Percentiles rank a stretch among this genome's conserved stretches.
Conservation (phyloP, 805 yeast species). For the Starmerella lactis-condensi region DNA sequence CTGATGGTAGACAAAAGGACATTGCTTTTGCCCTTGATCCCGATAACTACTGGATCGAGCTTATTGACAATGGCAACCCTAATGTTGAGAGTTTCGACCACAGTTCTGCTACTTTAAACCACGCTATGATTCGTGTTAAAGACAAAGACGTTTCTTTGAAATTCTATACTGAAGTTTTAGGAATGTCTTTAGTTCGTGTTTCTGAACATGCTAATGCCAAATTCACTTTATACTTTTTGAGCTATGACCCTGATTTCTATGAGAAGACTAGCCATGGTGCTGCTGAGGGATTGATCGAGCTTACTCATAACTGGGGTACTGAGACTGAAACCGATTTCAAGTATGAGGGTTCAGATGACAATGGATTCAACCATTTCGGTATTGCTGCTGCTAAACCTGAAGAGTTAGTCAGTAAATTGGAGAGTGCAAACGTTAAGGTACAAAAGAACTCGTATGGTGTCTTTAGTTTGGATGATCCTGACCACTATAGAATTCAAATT, state of each 20-base stretch:
- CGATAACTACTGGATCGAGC: conserved; percentile 91
- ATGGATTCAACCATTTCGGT: conserved; percentile 75
- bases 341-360: conserved; percentile 68
- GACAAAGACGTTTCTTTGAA: conserved; percentile 60
- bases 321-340: conserved; percentile 55
- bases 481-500: conserved; percentile 70
- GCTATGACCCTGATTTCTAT: conserved; percentile 35
- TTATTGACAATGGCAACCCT: conserved; percentile 36
- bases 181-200: conserved; percentile 52
- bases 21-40: conserved; percentile 94
- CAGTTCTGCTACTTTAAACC: conserved; percentile 47
- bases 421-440: conserved; percentile 31
- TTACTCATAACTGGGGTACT: conserved; percentile 93
- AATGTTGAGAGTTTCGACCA: conserved; percentile 9
- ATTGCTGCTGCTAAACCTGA: conserved; percentile 46
- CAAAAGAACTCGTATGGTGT: conserved; percentile 27
- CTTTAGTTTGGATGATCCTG: conserved; percentile 63
- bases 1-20: conserved; percentile 81
- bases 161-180: conserved; percentile 63
- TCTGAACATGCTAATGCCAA: conserved; percentile 46
- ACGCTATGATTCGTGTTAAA: conserved; percentile 80
- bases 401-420: conserved; percentile 34
- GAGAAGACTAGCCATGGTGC: conserved; percentile 23
- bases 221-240: conserved; percentile 74
- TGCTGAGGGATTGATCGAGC: conserved; percentile 60